Evolutionary conservation across 2,329 filamentous ascomycete species (phyloP), one percentile per base, ranked within the genome.

Genomic region (Ophiostoma sp.): DNA sequence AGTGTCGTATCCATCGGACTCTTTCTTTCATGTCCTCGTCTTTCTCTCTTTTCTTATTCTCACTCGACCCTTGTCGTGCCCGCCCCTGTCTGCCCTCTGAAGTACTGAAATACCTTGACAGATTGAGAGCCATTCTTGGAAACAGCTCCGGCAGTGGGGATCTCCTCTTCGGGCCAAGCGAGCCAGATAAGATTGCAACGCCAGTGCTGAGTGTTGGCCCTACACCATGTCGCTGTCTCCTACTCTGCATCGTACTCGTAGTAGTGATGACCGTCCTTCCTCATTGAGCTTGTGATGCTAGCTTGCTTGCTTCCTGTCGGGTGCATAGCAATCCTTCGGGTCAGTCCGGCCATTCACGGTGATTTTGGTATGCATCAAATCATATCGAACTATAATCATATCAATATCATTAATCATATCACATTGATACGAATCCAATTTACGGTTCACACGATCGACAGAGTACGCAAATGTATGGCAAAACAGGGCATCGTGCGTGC

Each of bases 91-190:
- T 27, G 27, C 27, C 18, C 18, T 9, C n/a, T 45, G 42, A 27
- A 27, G 27, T 27, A 27, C 27, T 27, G 27, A 27, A 27, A 27
- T 27, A 27, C 27, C 27, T 27, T 27, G 27, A 27, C 27, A 27
- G 27, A 27, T 27, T 27, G 27, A 55, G 55, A 38, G 27, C 55
- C 55, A 60, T 60, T 60, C 55, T 60, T 60, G 55, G 55, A 38
- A 60, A 60, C 55, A 60, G 55, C 55, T 60, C 55, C 55, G 55
- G 55, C 27, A 36, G 55, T 60, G 27, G 49, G 9, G 55, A 60
- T 60, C 38, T 38, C 55, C 55, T 38, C 6, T 60, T 18, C 27
- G 38, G 55, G 27, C 27, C 55, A 60, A 60, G 27, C 55, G 55
- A 60, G 55, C 18, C 49, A 52, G 49, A 52, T 52, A 52, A 52